Percentiles rank a stretch among this genome's conserved stretches.
phyloP scores from a whole-genome alignment of 257 asterid genomes.

The Solanum chilense region DNA sequence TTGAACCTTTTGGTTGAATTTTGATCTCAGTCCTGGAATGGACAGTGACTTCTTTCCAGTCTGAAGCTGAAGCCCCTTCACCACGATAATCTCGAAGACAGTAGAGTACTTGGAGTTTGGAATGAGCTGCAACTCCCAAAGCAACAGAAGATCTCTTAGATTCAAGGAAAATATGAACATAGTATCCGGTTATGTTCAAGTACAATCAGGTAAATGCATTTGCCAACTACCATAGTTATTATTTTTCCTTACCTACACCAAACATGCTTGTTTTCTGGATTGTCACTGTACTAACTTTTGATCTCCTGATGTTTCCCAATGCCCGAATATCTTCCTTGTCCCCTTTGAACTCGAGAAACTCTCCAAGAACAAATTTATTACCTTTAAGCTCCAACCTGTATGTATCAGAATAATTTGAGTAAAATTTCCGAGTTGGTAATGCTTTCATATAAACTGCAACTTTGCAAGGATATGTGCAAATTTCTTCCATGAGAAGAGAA shows the following conservation, averaged over 20 bases:
- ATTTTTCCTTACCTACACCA: conserved; percentile 55
- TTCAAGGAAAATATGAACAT: background rate
- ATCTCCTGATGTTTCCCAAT: conserved; percentile 62
- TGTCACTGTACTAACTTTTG: conserved; percentile 63
- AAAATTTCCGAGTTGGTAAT: background rate
- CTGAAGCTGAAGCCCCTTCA: conserved; percentile 49
- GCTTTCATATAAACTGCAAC: background rate
- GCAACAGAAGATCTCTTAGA: background rate
- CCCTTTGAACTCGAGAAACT: conserved; percentile 84
- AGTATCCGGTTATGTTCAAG: background rate
- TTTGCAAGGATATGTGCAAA: background rate
- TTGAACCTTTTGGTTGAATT: conserved; percentile 58
- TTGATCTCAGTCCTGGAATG: conserved; percentile 66
- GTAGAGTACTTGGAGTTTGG: conserved; percentile 63
- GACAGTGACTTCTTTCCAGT: conserved; percentile 62
- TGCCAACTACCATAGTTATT: background rate
- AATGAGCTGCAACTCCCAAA: conserved; percentile 38
- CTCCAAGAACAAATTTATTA: conserved; percentile 66
- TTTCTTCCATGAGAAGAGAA: background rate
- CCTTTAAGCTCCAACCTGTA: conserved; percentile 85
- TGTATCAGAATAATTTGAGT: background rate
- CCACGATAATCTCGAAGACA: conserved; percentile 64
- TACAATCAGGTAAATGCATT: background rate
- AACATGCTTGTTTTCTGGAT: conserved; percentile 95
- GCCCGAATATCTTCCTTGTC: conserved; percentile 63